These are phyloP conservation scores for Gymnopus androsaceus DNA, from an alignment of 1,284 basidiomycete genomes.

Conservation along the genomic window DNA sequence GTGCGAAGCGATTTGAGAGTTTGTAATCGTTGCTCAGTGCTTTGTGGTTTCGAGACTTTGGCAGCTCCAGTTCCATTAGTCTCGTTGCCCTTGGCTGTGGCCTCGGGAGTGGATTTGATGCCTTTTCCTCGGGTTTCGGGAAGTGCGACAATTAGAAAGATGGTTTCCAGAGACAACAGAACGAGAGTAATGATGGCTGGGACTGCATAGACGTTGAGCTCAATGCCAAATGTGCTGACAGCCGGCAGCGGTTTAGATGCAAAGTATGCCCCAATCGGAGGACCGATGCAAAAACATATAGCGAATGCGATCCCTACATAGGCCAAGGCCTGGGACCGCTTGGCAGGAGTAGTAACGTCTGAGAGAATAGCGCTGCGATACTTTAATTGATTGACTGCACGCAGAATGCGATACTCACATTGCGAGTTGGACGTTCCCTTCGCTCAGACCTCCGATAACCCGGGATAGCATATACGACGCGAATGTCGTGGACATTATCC, in stretches of 20 bases:
- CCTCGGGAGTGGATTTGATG: slow-evolving; percentile 23
- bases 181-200: slow-evolving; percentile 80
- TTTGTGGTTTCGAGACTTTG: slow-evolving; percentile 30
- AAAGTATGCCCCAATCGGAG: slow-evolving; percentile 83
- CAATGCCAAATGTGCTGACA: slow-evolving; percentile 58
- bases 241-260: slow-evolving; percentile 68
- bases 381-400: not conserved
- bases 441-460: slow-evolving; percentile 85
- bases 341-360: slow-evolving; percentile 78
- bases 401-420: slow-evolving; percentile 50
- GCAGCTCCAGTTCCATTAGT: slow-evolving; percentile 25
- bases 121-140: slow-evolving; percentile 72
- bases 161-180: slow-evolving; percentile 68
- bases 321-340: slow-evolving; percentile 82
- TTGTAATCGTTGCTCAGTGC: slow-evolving; percentile 50
- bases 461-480: slow-evolving; percentile 86
- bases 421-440: slow-evolving; percentile 84
- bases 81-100: slow-evolving; percentile 27
- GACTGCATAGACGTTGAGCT: slow-evolving; percentile 82
- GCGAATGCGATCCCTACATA: slow-evolving; percentile 93
- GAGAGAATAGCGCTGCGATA: slow-evolving; percentile 78
- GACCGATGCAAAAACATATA: slow-evolving; percentile 86
- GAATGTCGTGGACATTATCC: slow-evolving; percentile 87
- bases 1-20: slow-evolving; percentile 58
- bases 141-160: slow-evolving; percentile 71